Conservation (phyloP, 1,284 basidiomycete species). For the Ustilago lituana region DNA sequence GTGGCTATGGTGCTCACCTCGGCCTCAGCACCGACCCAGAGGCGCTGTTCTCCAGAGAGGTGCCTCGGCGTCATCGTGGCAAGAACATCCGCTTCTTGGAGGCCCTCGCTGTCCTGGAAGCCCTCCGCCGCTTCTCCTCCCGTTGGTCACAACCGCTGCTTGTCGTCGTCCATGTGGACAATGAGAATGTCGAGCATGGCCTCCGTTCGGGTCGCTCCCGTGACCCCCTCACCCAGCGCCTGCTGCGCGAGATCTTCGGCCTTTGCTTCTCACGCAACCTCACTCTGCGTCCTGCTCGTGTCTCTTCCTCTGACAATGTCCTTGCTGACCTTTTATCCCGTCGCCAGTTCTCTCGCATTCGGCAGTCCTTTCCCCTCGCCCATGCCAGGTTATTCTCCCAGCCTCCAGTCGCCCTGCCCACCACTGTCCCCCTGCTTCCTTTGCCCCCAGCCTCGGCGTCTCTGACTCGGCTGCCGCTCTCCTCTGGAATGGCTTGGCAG, state of each 20-base stretch:
- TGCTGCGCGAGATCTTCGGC: conserved; percentile 1
- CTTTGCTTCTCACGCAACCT: background rate
- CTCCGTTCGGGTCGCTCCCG: background rate
- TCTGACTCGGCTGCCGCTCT: too few relatives aligned
- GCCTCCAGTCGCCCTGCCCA: too few relatives aligned
- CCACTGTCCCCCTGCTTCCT: too few relatives aligned
- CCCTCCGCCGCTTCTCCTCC: background rate
- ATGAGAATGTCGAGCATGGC: conserved; percentile 2
- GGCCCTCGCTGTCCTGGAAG: conserved; percentile 2
- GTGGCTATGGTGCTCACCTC: background rate
- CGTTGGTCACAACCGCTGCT: background rate
- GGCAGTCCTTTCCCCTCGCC: background rate
- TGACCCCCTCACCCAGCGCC: background rate
- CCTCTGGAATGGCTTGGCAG: too few relatives aligned
- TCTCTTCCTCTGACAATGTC: background rate
- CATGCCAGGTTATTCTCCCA: too few relatives aligned
- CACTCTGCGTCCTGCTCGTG: background rate
- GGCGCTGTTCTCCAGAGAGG: background rate
- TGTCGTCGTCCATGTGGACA: conserved; percentile 1
- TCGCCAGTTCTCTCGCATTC: background rate
- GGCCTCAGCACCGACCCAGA: background rate
- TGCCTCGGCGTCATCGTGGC: background rate
- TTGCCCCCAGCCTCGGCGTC: too few relatives aligned
- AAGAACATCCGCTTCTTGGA: conserved; percentile 11
- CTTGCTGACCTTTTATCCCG: conserved; percentile 2